Evolutionary conservation across 495 filamentous ascomycete species (phyloP).

Genomic region (Acidiella bohemica): DNA sequence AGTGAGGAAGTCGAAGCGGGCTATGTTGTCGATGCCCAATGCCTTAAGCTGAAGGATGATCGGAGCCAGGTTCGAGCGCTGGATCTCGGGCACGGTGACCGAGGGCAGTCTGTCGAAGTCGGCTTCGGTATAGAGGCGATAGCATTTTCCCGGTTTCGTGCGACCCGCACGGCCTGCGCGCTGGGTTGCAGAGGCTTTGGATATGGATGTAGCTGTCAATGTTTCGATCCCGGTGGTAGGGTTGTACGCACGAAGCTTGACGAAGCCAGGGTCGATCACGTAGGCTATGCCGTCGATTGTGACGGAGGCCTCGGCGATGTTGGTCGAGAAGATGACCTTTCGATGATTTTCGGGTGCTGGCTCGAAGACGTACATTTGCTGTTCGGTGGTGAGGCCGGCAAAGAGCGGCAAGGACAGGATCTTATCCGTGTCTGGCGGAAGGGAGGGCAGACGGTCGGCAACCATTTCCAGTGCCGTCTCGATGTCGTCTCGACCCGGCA

Average conservation of each 20-base stretch:
- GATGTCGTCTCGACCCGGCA: slow-evolving; percentile 33
- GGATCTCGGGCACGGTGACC: slow-evolving; percentile 76
- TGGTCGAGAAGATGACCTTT: slow-evolving; percentile 31
- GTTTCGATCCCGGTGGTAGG: slow-evolving; percentile 81
- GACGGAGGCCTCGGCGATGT: slow-evolving; percentile 34
- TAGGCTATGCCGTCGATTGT: slow-evolving; percentile 32
- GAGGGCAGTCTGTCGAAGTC: slow-evolving; percentile 57
- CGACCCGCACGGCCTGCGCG: slow-evolving; percentile 83
- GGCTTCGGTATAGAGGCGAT: slow-evolving; percentile 76
- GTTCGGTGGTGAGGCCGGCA: slow-evolving; percentile 29
- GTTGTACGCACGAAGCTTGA: slow-evolving; percentile 82
- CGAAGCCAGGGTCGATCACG: slow-evolving; percentile 46
- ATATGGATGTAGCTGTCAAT: slow-evolving; percentile 73
- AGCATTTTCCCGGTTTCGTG: slow-evolving; percentile 90
- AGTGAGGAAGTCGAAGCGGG: slow-evolving; percentile 80
- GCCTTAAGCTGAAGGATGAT: slow-evolving; percentile 89
- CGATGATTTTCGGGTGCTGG: slow-evolving; percentile 25
- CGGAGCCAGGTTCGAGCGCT: slow-evolving; percentile 82
- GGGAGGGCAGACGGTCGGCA: slow-evolving; percentile 21
- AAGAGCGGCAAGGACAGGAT: slow-evolving; percentile 29
- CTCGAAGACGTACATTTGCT: slow-evolving; percentile 34
- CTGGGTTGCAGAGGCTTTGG: slow-evolving; percentile 85
- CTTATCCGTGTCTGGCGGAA: slow-evolving; percentile 11
- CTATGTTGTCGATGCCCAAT: slow-evolving; percentile 88
- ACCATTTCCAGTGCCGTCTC: slow-evolving; percentile 27